Evolutionary conservation across 768 basidiomycete genomes (phyloP).

Genomic region (Dioszegia hungarica): DNA sequence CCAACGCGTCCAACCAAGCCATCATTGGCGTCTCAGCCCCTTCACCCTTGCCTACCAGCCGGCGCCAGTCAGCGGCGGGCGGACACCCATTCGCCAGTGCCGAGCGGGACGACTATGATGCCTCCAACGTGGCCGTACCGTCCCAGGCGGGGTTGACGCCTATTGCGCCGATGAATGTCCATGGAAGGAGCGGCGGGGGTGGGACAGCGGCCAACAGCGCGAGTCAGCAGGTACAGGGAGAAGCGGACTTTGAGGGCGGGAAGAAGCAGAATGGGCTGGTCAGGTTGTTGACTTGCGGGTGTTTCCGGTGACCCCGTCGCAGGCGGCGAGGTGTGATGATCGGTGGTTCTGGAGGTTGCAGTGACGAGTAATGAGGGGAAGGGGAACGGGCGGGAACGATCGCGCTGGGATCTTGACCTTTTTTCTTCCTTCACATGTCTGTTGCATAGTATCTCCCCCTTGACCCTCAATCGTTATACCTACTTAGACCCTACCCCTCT

Average conservation of each 20-base stretch:
- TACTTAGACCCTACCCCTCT: too few relatives aligned
- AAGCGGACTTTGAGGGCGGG: constrained; percentile 37
- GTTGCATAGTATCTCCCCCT: too few relatives aligned
- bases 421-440: too few relatives aligned
- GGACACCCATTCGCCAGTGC: constrained; percentile 44
- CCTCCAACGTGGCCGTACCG: constrained; percentile 37
- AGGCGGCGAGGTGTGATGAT: too few relatives aligned
- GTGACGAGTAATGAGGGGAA: too few relatives aligned
- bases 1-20: constrained; percentile 47
- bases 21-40: constrained; percentile 47
- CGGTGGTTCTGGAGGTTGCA: too few relatives aligned
- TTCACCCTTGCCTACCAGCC: constrained; percentile 35
- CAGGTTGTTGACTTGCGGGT: constrained; percentile 39
- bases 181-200: constrained; percentile 25
- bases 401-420: too few relatives aligned
- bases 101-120: constrained; percentile 39
- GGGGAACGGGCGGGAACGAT: too few relatives aligned
- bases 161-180: constrained; percentile 43
- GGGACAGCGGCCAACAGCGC: constrained; percentile 36
- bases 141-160: constrained; percentile 39
- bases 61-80: constrained; percentile 42
- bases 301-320: constrained; percentile 28
- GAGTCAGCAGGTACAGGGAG: constrained; percentile 34
- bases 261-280: constrained; percentile 42
- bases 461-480: too few relatives aligned